phyloP scores from a whole-genome alignment of 2,329 filamentous ascomycete genomes.

The Venturia pyrina region DNA sequence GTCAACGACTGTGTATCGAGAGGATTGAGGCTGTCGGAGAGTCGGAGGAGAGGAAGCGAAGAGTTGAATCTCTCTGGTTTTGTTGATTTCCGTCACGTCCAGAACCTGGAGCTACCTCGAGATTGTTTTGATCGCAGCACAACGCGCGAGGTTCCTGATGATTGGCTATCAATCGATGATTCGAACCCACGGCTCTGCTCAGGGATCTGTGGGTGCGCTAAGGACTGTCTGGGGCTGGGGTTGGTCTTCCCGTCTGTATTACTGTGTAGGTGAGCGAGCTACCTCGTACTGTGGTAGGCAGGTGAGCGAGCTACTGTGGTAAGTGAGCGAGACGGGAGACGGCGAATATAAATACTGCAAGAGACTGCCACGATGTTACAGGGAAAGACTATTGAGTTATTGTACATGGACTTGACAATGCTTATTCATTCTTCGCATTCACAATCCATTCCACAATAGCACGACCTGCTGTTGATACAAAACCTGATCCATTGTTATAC shows the following conservation, averaged over 20 bases:
- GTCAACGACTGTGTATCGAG: too few relatives aligned
- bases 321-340: neutral
- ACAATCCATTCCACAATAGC: conserved; percentile 5
- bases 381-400: neutral
- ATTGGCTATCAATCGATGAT: neutral
- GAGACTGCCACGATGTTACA: neutral
- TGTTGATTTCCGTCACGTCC: conserved; percentile 1
- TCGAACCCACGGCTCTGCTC: neutral
- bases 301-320: too few relatives aligned
- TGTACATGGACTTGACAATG: neutral
- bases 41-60: neutral
- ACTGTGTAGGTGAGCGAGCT: too few relatives aligned
- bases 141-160: conserved; percentile 1
- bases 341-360: neutral
- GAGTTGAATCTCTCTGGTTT: neutral
- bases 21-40: neutral
- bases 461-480: neutral
- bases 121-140: conserved; percentile 1
- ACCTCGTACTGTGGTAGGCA: too few relatives aligned
- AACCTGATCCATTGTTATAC: neutral
- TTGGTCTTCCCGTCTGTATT: too few relatives aligned
- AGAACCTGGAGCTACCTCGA: neutral
- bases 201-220: neutral
- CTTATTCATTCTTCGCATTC: neutral
- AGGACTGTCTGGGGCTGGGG: neutral